Percentiles rank a stretch among this genome's conserved stretches.
Evolutionary conservation across 345 rosid genomes (phyloP).

Genomic region (Excoecaria cochinchinensis): DNA sequence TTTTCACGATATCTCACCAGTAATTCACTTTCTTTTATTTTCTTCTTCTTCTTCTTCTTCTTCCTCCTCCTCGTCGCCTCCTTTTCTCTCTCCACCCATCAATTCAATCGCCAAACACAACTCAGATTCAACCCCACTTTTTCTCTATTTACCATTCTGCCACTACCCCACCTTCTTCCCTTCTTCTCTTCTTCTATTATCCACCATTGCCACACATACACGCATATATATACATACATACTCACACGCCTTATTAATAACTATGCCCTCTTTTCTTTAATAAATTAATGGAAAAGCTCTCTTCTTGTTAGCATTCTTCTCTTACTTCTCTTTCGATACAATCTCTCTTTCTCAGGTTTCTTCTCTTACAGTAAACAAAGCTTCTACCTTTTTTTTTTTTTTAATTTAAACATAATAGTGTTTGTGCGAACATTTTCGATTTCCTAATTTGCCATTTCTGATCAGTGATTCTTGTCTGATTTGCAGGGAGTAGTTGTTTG

Average conservation of each 20-base stretch:
- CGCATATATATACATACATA: background rate
- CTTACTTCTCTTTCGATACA: conserved; percentile 22
- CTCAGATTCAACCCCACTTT: conserved; percentile 6
- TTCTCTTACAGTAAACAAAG: conserved; percentile 13
- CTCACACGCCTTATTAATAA: background rate
- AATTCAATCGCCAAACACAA: background rate
- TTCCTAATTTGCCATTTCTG: too few species aligned
- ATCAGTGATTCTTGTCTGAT: background rate
- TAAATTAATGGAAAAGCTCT: background rate
- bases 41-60: background rate
- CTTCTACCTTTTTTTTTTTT: background rate
- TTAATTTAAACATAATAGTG: background rate
- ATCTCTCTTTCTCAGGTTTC: conserved; percentile 45
- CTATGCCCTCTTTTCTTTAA: background rate
- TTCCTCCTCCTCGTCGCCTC: background rate
- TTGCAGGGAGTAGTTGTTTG: background rate
- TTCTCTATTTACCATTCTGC: conserved; percentile 34
- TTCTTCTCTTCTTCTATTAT: background rate
- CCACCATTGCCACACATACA: conserved; percentile 11
- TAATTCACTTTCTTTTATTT: background rate
- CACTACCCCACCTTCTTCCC: conserved; percentile 17
- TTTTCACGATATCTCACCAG: conserved; percentile 13
- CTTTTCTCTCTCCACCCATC: background rate
- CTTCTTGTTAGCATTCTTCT: conserved; percentile 28
- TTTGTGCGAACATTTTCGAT: background rate